phyloP scores from a whole-genome alignment of 768 basidiomycete species.

The Gyrodon lividus region DNA sequence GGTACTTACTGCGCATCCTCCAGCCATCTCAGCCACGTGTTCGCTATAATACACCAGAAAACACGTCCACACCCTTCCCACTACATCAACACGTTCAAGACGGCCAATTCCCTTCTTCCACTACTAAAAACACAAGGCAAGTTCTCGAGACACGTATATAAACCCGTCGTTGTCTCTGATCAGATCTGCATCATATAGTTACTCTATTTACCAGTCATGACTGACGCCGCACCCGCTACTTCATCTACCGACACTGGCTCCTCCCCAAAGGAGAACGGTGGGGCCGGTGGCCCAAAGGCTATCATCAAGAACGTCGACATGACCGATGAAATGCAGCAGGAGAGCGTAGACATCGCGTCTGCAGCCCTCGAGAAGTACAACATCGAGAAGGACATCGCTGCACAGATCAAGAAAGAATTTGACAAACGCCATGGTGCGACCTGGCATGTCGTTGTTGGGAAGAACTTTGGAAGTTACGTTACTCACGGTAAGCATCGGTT shows the following conservation, averaged over 20 bases:
- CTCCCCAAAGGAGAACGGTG: slow-evolving; percentile 37
- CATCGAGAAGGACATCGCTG: slow-evolving; percentile 98
- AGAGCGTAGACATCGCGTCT: slow-evolving; percentile 84
- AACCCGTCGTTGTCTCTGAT: slow-evolving; percentile 7
- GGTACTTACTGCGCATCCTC: slow-evolving; percentile 1
- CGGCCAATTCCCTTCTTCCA: slow-evolving; percentile 3
- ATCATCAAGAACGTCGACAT: slow-evolving; percentile 97
- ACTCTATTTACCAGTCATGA: slow-evolving; percentile 37
- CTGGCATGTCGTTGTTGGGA: slow-evolving; percentile 99
- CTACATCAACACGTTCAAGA: slow-evolving; percentile 16
- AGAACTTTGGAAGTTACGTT: slow-evolving; percentile 98
- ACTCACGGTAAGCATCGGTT: slow-evolving; percentile 74
- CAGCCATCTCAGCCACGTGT: slow-evolving; percentile 14
- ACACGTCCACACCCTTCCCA: slow-evolving; percentile 16
- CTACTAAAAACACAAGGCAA: slow-evolving; percentile 31
- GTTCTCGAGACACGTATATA: slow-evolving; percentile 24
- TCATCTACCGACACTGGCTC: slow-evolving; percentile 54
- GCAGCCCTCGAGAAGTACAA: slow-evolving; percentile 86
- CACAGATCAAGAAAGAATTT: slow-evolving; percentile 97
- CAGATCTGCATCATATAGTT: slow-evolving; percentile 1
- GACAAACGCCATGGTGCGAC: slow-evolving; percentile 90
- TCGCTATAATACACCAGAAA: slow-evolving; percentile 11
- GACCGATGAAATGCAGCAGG: slow-evolving; percentile 95
- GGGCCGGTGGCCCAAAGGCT: slow-evolving; percentile 61
- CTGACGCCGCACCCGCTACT: slow-evolving; percentile 59